Conservation (phyloP, 495 filamentous ascomycete genomes). For the Penicillium canescens region DNA sequence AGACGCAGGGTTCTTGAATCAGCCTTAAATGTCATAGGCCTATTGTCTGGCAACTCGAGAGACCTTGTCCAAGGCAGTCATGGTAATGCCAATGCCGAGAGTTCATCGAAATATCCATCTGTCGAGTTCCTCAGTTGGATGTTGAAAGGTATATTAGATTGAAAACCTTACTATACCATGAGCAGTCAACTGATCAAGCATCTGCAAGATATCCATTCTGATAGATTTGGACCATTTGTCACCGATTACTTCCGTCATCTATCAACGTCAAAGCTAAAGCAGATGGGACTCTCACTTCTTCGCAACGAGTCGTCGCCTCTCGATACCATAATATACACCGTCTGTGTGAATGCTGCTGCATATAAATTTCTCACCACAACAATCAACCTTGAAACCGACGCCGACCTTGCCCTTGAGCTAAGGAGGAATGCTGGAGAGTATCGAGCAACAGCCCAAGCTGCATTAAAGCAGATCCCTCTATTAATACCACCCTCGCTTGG, state of each 20-base stretch:
- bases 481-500: slow-evolving; percentile 8
- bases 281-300: slow-evolving; percentile 19
- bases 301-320: slow-evolving; percentile 3
- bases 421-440: slow-evolving; percentile 8
- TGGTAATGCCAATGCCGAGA: neutral
- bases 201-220: slow-evolving; percentile 16
- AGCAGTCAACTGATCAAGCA: neutral
- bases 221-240: slow-evolving; percentile 19
- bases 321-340: slow-evolving; percentile 13
- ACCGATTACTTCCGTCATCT: slow-evolving; percentile 25
- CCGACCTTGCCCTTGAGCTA: slow-evolving; percentile 9
- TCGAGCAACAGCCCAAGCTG: slow-evolving; percentile 15
- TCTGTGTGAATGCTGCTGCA: slow-evolving; percentile 21
- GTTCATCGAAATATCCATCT: neutral
- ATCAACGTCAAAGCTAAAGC: slow-evolving; percentile 11
- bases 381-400: slow-evolving; percentile 4
- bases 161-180: neutral
- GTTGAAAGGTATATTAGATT: slow-evolving; percentile 18
- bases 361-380: slow-evolving; percentile 22
- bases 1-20: slow-evolving; percentile 13
- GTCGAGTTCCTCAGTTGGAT: slow-evolving; percentile 24
- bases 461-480: slow-evolving; percentile 16
- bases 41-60: neutral
- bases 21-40: slow-evolving; percentile 7
- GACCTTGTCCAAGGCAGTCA: neutral